Evolutionary conservation across 306 rosid genomes (phyloP).

Genomic region (Cicer bijugum): DNA sequence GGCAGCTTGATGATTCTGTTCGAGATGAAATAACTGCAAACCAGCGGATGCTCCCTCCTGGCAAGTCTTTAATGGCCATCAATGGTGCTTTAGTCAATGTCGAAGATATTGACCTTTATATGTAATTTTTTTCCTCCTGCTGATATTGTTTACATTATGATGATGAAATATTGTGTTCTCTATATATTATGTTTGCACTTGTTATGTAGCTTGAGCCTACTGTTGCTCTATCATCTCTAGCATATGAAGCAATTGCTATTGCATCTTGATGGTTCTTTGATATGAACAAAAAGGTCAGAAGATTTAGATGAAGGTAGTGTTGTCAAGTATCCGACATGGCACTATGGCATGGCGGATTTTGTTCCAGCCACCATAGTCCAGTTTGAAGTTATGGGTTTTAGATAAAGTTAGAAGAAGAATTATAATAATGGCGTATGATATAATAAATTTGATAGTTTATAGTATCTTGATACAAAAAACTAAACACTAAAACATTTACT

Average conservation of each 20-base stretch:
- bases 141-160: constrained; percentile 47
- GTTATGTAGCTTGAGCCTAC: constrained; percentile 37
- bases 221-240: not conserved
- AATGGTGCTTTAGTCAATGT: constrained; percentile 96
- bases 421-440: not conserved
- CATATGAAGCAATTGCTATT: constrained; percentile 32
- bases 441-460: not conserved
- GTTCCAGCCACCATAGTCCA: not conserved
- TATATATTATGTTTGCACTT: constrained; percentile 35
- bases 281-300: constrained; percentile 3
- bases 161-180: constrained; percentile 10
- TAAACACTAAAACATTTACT: not conserved
- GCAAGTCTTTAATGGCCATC: constrained; percentile 98
- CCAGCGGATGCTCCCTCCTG: constrained; percentile 99
- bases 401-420: not conserved
- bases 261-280: constrained; percentile 28
- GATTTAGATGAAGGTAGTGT: constrained; percentile 29
- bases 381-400: not conserved
- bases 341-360: not conserved
- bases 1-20: constrained; percentile 88
- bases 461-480: constrained; percentile 5
- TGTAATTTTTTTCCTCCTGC: constrained; percentile 70
- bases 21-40: constrained; percentile 89
- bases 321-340: not conserved
- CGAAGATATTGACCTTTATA: constrained; percentile 91